Evolutionary conservation across 169 alveolate species (phyloP).

Genomic region (Plasmodium knowlesi): DNA sequence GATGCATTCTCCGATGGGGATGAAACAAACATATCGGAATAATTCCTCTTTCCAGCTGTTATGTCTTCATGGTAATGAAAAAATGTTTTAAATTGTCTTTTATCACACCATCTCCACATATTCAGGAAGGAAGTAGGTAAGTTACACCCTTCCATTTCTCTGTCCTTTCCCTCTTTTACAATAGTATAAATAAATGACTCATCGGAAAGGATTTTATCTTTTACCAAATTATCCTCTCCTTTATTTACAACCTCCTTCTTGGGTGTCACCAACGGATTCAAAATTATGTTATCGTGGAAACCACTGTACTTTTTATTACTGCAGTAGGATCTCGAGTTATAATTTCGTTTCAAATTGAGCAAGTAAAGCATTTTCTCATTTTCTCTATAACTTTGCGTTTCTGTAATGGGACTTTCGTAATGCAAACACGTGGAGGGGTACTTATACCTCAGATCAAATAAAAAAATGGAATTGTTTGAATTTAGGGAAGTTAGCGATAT

Average conservation of each 20-base stretch:
- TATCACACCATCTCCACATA: slow-evolving; percentile 76
- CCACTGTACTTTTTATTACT: slow-evolving; percentile 35
- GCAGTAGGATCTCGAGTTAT: slow-evolving; percentile 24
- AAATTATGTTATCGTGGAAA: slow-evolving; percentile 48
- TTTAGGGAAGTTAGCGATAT: slow-evolving; percentile 51
- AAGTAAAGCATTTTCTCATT: slow-evolving; percentile 29
- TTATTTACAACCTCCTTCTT: not conserved
- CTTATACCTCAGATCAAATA: slow-evolving; percentile 61
- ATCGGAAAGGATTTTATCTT: slow-evolving; percentile 46
- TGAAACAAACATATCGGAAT: not conserved
- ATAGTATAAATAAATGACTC: slow-evolving; percentile 69
- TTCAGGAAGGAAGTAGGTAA: slow-evolving; percentile 44
- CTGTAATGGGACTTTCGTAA: slow-evolving; percentile 38
- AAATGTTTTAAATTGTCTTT: slow-evolving; percentile 65
- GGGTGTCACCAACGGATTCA: slow-evolving; percentile 9
- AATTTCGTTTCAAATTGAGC: slow-evolving; percentile 25
- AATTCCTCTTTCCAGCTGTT: not conserved
- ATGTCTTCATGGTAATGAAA: slow-evolving; percentile 48
- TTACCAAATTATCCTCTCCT: not conserved
- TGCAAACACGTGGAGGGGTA: slow-evolving; percentile 68
- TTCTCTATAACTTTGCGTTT: not conserved
- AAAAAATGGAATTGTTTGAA: slow-evolving; percentile 61
- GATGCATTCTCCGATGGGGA: not conserved
- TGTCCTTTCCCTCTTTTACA: slow-evolving; percentile 17
- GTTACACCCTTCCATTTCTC: not conserved